A percentile compares a stretch with the other conserved stretches of the same genome.
These are phyloP conservation scores for Haplosporangium sp. DNA, from an alignment of 371 early-diverging fungal species.

Conservation along the genomic window DNA sequence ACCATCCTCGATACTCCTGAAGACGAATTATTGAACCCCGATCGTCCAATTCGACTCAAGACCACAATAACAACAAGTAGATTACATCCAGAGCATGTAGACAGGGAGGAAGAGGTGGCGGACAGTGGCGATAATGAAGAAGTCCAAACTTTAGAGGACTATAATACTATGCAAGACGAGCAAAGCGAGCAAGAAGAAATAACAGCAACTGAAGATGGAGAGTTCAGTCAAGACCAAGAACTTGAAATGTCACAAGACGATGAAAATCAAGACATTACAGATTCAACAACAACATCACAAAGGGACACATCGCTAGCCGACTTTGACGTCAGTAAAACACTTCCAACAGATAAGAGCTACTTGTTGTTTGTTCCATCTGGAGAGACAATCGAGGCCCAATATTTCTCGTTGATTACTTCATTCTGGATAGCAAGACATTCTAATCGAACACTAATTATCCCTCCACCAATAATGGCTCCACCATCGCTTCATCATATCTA, in stretches of 20 bases:
- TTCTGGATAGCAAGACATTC: constrained; percentile 53
- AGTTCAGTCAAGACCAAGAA: constrained; percentile 13
- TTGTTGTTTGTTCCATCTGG: constrained; percentile 46
- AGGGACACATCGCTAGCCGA: constrained; percentile 16
- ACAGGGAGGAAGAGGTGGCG: background rate
- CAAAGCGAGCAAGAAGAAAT: constrained; percentile 6
- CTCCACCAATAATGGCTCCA: constrained; percentile 48
- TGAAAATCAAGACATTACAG: background rate
- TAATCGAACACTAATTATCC: constrained; percentile 39
- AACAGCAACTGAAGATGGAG: background rate
- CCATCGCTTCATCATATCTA: constrained; percentile 28
- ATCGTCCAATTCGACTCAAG: constrained; percentile 28
- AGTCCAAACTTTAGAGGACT: background rate
- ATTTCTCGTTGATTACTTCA: constrained; percentile 38
- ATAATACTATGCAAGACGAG: background rate
- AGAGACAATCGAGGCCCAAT: constrained; percentile 46
- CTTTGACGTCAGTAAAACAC: constrained; percentile 32
- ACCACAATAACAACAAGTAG: background rate
- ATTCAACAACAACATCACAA: background rate
- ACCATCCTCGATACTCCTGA: constrained; percentile 23
- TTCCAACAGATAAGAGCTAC: constrained; percentile 25
- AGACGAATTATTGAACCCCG: constrained; percentile 28
- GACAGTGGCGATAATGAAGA: background rate
- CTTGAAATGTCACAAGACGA: background rate
- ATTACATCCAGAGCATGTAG: background rate